A percentile compares a stretch with the other conserved stretches of the same genome.
phyloP scores from a whole-genome alignment of 106 monocot genomes.

The Agapanthus africanus region DNA sequence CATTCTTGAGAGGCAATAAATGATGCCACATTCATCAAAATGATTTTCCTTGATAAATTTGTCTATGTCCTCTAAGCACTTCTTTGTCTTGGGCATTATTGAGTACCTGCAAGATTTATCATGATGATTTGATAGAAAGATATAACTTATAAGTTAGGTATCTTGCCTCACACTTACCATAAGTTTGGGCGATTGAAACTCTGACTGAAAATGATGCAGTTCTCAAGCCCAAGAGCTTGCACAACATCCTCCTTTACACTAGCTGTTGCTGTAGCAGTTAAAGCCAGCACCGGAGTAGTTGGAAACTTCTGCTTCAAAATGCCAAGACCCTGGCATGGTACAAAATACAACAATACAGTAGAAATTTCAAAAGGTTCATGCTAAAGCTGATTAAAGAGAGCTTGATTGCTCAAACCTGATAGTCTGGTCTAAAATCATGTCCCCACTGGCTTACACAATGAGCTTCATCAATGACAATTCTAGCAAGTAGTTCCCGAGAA shows the following conservation, averaged over 20 bases:
- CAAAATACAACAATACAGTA: constrained; percentile 5
- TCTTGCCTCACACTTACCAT: constrained; percentile 32
- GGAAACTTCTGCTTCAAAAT: constrained; percentile 92
- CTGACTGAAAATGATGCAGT: constrained; percentile 90
- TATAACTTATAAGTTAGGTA: not conserved
- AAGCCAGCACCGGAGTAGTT: constrained; percentile 77
- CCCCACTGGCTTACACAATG: constrained; percentile 99
- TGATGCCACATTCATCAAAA: constrained; percentile 92
- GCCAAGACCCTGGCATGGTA: constrained; percentile 62
- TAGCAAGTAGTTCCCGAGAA: constrained; percentile 59
- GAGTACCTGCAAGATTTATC: constrained; percentile 60
- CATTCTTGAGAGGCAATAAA: constrained; percentile 99
- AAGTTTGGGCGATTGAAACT: constrained; percentile 97
- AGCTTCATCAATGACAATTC: constrained; percentile 99
- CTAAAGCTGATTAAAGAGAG: not conserved
- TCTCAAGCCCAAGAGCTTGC: constrained; percentile 86
- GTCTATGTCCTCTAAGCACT: constrained; percentile 89
- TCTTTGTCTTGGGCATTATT: constrained; percentile 82
- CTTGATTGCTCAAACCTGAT: constrained; percentile 56
- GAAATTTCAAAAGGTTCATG: not conserved
- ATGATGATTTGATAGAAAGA: not conserved
- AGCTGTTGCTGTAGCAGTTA: constrained; percentile 97
- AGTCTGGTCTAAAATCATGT: constrained; percentile 98
- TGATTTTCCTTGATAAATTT: constrained; percentile 84
- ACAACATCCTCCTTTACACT: constrained; percentile 99